phyloP scores from a whole-genome alignment of 129 eudicot species.

The Centrapalus pauciflorus region DNA sequence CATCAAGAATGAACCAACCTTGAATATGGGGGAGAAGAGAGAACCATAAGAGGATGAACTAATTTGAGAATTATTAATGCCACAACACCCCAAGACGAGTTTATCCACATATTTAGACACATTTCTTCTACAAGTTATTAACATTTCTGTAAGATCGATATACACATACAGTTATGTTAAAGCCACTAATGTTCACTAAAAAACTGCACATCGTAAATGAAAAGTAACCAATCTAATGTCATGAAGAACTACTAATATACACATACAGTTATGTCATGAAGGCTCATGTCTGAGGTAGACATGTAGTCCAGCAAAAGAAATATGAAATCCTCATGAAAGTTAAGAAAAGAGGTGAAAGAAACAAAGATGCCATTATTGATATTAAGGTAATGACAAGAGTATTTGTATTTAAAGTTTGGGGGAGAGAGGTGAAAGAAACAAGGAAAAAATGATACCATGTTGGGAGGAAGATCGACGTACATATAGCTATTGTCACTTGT shows the following conservation, averaged over 20 bases:
- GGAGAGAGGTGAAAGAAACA: constrained; percentile 11
- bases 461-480: constrained; percentile 87
- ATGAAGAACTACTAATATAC: no score
- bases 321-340: neutral
- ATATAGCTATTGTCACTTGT: constrained; percentile 66
- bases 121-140: neutral
- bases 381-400: neutral
- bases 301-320: no score
- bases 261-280: no score
- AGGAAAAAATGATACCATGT: constrained; percentile 63
- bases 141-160: neutral
- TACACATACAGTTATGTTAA: neutral
- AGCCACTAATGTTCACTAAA: no score
- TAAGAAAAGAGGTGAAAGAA: neutral
- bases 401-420: neutral
- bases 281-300: no score
- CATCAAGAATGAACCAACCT: constrained; percentile 97
- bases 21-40: neutral
- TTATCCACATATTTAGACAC: neutral
- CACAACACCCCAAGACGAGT: no score
- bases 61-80: neutral
- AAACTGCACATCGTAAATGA: no score
- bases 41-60: neutral
- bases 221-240: no score
- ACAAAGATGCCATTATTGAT: neutral